Evolutionary conservation across 2,329 filamentous ascomycete genomes (phyloP).

Genomic region (Ustulina deusta): DNA sequence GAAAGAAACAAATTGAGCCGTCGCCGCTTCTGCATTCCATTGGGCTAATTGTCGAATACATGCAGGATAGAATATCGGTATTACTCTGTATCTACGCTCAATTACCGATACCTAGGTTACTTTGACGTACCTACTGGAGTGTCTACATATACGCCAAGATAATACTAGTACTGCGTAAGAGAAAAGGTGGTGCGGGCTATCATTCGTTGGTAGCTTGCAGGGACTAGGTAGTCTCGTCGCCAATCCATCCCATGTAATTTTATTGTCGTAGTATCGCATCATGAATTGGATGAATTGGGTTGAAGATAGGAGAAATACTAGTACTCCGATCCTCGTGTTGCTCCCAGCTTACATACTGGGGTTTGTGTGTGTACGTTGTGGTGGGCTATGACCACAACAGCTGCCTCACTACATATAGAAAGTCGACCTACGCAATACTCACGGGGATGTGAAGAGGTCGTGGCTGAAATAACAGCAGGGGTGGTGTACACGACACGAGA

Average conservation of each 20-base stretch:
- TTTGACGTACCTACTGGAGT: too few relatives aligned
- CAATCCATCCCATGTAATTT: conserved; percentile 28
- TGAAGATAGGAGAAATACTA: conserved; percentile 19
- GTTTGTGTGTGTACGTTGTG: background rate
- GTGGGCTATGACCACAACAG: background rate
- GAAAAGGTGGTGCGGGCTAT: conserved; percentile 1
- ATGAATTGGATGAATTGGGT: conserved; percentile 10
- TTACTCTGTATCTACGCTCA: conserved; percentile 3
- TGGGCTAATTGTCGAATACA: background rate
- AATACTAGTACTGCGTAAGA: too few relatives aligned
- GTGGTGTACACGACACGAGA: background rate
- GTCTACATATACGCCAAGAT: too few relatives aligned
- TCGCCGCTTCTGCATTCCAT: background rate
- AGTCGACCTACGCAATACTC: background rate
- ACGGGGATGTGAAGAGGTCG: background rate
- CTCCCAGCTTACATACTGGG: background rate
- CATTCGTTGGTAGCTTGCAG: conserved; percentile 22
- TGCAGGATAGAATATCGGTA: conserved; percentile 16
- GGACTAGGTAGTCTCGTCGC: conserved; percentile 5
- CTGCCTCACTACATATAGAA: conserved; percentile 4
- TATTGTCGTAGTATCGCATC: conserved; percentile 25
- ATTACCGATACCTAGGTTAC: conserved; percentile 12
- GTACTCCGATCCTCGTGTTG: conserved; percentile 11
- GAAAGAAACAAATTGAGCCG: conserved; percentile 1
- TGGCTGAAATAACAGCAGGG: background rate